Conservation (phyloP, 2,329 filamentous ascomycete genomes). For the Colletotrichum sp. region DNA sequence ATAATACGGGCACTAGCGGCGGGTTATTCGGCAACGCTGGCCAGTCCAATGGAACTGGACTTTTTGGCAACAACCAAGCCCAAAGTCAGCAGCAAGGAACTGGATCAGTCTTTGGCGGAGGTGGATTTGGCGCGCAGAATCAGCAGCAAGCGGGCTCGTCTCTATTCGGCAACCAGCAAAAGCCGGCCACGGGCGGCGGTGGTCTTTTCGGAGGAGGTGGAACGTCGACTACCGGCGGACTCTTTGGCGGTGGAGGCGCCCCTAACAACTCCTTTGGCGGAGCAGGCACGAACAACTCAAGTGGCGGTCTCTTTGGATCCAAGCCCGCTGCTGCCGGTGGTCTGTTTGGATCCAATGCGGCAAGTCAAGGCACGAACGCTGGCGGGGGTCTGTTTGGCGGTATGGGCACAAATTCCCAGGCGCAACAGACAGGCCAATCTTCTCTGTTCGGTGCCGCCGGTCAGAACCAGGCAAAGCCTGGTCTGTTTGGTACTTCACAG, state of each 20-base stretch:
- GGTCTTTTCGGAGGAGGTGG: constrained; percentile 23
- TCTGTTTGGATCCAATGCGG: constrained; percentile 48
- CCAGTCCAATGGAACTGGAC: constrained; percentile 36
- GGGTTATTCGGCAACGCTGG: constrained; percentile 50
- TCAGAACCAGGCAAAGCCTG: constrained; percentile 60
- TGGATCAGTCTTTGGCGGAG: constrained; percentile 30
- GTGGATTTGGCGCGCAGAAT: constrained; percentile 27
- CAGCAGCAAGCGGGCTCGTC: constrained; percentile 27
- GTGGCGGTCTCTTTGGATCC: constrained; percentile 44
- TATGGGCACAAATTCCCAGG: constrained; percentile 30
- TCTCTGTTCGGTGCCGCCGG: constrained; percentile 56
- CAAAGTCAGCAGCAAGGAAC: constrained; percentile 24
- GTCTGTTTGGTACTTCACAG: constrained; percentile 56
- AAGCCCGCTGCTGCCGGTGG: constrained; percentile 47
- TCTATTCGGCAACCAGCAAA: constrained; percentile 30
- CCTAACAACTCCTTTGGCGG: constrained; percentile 44
- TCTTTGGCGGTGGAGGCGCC: constrained; percentile 45
- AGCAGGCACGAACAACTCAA: constrained; percentile 44
- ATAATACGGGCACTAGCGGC: constrained; percentile 28
- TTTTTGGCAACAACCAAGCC: constrained; percentile 40
- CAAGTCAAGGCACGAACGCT: constrained; percentile 31
- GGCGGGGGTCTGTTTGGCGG: constrained; percentile 58
- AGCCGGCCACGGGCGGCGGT: constrained; percentile 20
- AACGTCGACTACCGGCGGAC: constrained; percentile 38
- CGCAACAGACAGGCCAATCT: constrained; percentile 43